Evolutionary conservation across 2,329 filamentous ascomycete species (phyloP), one percentile per base, ranked within the genome.

Genomic region (Didymella segeticola): DNA sequence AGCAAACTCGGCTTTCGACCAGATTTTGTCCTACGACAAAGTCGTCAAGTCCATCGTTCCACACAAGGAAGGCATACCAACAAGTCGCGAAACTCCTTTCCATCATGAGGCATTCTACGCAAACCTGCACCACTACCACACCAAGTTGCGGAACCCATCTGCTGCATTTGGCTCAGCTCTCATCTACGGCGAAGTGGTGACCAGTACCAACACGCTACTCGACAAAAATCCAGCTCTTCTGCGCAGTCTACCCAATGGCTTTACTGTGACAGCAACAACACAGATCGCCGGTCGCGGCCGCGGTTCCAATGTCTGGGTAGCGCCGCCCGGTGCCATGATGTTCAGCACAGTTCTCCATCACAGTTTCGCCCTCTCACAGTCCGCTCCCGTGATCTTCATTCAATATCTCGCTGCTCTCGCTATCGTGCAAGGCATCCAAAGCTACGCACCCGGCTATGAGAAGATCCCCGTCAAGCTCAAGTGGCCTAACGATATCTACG

Each of bases 251-350:
- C 91, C 93, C 0, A 87, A 84, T 0, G 95, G 95, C n/a, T 92
- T 96, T 71, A 96, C 93, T 0, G 81, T 91, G 10, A 89, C 89
- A 1, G 93, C 95, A 1, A 95, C 92, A 0, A 91, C 89, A 0
- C 93, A 98, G 73, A 81, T 97, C 6, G 90, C 93, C 0, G 95
- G 89, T 7, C 87, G 95, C 30, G 95, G 95, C 7, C 88, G 95
- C 9, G 95, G 95, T 4, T 87, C 84, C 26, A 99, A 99, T 66
- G 90, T 97, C 55, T 99, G 95, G 95, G 86, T 99, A 4, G 91
- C 93, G 0, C 95, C 95, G 0, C 85, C 90, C 0, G 95, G 95
- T 1, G 86, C 86, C 29, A 82, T 98, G 5, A 89, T 97, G 72
- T 95, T 96, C 77, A 96, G 91, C 9, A 91, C 89, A 0, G 86